phyloP scores from a whole-genome alignment of 2,329 filamentous ascomycete species.

The Trichoderma gracile region DNA sequence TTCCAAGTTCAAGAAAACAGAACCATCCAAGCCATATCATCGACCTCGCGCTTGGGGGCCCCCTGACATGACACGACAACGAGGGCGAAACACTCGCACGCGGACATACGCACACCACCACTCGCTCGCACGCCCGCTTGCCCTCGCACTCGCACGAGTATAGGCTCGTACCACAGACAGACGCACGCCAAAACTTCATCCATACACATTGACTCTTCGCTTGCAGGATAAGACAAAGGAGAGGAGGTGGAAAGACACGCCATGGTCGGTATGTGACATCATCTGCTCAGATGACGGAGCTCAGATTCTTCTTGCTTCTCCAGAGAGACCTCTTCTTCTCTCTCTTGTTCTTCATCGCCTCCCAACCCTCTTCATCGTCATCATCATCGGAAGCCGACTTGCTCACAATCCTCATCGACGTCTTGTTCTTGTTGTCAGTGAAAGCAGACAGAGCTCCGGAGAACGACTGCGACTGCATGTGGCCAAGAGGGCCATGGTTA shows the following conservation, averaged over 20 bases:
- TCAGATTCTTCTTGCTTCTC: constrained; percentile 60
- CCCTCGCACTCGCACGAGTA: background rate
- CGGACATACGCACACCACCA: constrained; percentile 1
- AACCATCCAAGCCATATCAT: constrained; percentile 14
- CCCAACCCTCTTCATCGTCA: constrained; percentile 69
- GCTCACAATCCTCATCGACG: constrained; percentile 42
- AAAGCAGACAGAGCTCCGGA: constrained; percentile 37
- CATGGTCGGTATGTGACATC: constrained; percentile 11
- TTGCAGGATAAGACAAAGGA: constrained; percentile 30
- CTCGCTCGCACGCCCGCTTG: background rate
- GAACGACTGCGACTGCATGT: constrained; percentile 41
- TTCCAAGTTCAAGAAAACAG: background rate
- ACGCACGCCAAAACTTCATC: constrained; percentile 5
- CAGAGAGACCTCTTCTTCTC: constrained; percentile 68
- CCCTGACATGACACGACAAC: background rate
- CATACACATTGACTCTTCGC: constrained; percentile 17
- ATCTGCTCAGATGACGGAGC: constrained; percentile 46
- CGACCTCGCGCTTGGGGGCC: background rate
- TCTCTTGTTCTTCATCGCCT: constrained; percentile 67
- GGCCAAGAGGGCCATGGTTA: constrained; percentile 37
- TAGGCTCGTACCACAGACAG: constrained; percentile 2
- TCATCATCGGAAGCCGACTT: constrained; percentile 48
- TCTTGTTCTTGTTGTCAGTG: constrained; percentile 38
- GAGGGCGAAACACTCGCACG: background rate
- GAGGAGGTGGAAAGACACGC: constrained; percentile 26